These are phyloP conservation scores for Fusarium sp. DNA, from an alignment of 2,329 filamentous ascomycete genomes.

Conservation along the genomic window DNA sequence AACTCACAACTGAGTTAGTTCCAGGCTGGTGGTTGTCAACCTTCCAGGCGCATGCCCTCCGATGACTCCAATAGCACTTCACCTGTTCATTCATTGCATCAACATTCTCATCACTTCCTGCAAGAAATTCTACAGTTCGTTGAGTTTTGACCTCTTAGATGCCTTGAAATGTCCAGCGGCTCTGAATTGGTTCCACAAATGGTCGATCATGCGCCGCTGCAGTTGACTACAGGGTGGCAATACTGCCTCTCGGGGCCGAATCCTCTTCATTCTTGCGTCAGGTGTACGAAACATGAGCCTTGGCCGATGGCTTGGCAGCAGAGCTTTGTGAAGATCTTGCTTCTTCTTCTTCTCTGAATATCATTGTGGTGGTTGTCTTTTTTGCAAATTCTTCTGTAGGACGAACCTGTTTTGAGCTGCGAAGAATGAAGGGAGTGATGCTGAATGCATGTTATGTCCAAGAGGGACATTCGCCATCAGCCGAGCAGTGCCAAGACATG, in stretches of 20 bases:
- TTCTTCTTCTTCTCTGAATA: not conserved
- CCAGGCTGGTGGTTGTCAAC: slow-evolving; percentile 12
- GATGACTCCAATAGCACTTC: slow-evolving; percentile 27
- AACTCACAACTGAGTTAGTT: not conserved
- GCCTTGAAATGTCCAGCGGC: slow-evolving; percentile 5
- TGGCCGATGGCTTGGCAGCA: slow-evolving; percentile 21
- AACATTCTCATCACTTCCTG: slow-evolving; percentile 16
- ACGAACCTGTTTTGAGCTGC: not conserved
- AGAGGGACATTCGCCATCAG: not conserved
- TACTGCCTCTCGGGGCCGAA: slow-evolving; percentile 1
- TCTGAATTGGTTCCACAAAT: slow-evolving; percentile 23
- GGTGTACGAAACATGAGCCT: slow-evolving; percentile 23
- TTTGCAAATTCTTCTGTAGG: not conserved
- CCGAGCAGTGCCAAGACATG: no score
- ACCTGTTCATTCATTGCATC: slow-evolving; percentile 7
- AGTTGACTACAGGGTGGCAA: slow-evolving; percentile 36
- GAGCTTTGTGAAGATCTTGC: slow-evolving; percentile 19
- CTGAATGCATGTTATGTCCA: not conserved
- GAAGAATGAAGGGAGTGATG: not conserved
- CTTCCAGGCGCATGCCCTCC: slow-evolving; percentile 7
- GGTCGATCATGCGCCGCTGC: slow-evolving; percentile 40
- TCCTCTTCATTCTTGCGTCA: slow-evolving; percentile 33
- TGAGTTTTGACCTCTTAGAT: slow-evolving; percentile 18
- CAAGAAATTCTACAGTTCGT: slow-evolving; percentile 6
- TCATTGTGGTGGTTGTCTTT: slow-evolving; percentile 6